Conservation (phyloP, 1,284 basidiomycete genomes). For the Sanguinoderma infundibulare region DNA sequence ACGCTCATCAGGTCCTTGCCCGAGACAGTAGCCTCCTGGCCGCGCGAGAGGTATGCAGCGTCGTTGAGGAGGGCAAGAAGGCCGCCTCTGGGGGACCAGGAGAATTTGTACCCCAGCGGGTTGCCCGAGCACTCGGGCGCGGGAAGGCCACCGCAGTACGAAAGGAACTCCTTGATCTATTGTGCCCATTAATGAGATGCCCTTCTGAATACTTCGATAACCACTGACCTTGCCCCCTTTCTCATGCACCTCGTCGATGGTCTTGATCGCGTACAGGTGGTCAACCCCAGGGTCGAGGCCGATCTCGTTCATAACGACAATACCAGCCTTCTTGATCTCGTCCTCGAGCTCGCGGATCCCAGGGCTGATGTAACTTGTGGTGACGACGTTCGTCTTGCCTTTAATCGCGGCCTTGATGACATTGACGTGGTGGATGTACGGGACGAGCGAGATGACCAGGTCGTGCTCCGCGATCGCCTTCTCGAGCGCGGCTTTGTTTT, state of each 20-base stretch:
- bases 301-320: slow-evolving; percentile 98
- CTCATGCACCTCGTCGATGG: slow-evolving; percentile 91
- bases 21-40: slow-evolving; percentile 67
- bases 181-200: background rate
- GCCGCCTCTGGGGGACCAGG: slow-evolving; percentile 97
- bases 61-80: slow-evolving; percentile 94
- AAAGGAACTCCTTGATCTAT: slow-evolving; percentile 92
- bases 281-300: slow-evolving; percentile 96
- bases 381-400: slow-evolving; percentile 94
- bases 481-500: slow-evolving; percentile 68
- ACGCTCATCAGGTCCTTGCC: slow-evolving; percentile 83
- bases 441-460: slow-evolving; percentile 96
- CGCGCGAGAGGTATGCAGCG: slow-evolving; percentile 80
- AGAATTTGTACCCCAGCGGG: slow-evolving; percentile 99
- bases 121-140: slow-evolving; percentile 91
- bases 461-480: slow-evolving; percentile 85
- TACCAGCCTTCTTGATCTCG: slow-evolving; percentile 87
- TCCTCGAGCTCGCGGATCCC: slow-evolving; percentile 90
- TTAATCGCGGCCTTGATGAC: slow-evolving; percentile 98
- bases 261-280: slow-evolving; percentile 97
- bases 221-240: slow-evolving; percentile 86
- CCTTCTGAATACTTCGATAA: background rate
- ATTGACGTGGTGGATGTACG: slow-evolving; percentile 90
- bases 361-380: slow-evolving; percentile 93
- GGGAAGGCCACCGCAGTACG: slow-evolving; percentile 96